Evolutionary conservation across 2,329 filamentous ascomycete species (phyloP).

Genomic region (Ophiocordyceps robertsii): DNA sequence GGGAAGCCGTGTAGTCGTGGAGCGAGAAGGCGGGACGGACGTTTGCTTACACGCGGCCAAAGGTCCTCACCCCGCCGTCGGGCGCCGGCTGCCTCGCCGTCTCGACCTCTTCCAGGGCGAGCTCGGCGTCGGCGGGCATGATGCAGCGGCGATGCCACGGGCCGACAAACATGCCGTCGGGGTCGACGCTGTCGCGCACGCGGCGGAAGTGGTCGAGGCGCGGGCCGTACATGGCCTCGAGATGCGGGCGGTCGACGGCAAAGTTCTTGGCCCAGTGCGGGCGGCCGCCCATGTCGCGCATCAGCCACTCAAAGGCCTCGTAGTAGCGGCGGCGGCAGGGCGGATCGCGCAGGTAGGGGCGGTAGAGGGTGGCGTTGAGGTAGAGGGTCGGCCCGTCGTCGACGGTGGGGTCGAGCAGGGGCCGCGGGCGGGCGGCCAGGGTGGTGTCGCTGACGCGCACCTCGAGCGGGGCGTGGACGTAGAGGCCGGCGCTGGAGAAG

Average conservation of each 20-base stretch:
- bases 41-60: background rate
- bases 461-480: slow-evolving; percentile 82
- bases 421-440: slow-evolving; percentile 15
- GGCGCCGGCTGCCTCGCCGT: slow-evolving; percentile 10
- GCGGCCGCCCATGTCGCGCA: slow-evolving; percentile 68
- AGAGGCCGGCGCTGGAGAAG: slow-evolving; percentile 65
- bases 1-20: too few relatives aligned
- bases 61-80: slow-evolving; percentile 13
- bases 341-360: slow-evolving; percentile 66
- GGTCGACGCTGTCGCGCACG: slow-evolving; percentile 58
- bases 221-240: slow-evolving; percentile 57
- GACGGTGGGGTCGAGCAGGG: slow-evolving; percentile 56
- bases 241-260: slow-evolving; percentile 41
- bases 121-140: slow-evolving; percentile 20
- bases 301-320: slow-evolving; percentile 79
- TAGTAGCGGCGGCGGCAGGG: slow-evolving; percentile 70
- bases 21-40: too few relatives aligned
- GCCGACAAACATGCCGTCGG: slow-evolving; percentile 77
- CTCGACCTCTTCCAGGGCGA: slow-evolving; percentile 24
- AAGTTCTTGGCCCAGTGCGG: slow-evolving; percentile 97
- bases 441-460: slow-evolving; percentile 70
- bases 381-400: slow-evolving; percentile 63
- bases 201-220: slow-evolving; percentile 52
- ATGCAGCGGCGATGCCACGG: slow-evolving; percentile 75
- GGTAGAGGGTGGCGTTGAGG: slow-evolving; percentile 80